phyloP scores from a whole-genome alignment of 768 basidiomycete genomes.

The Stropharia rugosoannulata region DNA sequence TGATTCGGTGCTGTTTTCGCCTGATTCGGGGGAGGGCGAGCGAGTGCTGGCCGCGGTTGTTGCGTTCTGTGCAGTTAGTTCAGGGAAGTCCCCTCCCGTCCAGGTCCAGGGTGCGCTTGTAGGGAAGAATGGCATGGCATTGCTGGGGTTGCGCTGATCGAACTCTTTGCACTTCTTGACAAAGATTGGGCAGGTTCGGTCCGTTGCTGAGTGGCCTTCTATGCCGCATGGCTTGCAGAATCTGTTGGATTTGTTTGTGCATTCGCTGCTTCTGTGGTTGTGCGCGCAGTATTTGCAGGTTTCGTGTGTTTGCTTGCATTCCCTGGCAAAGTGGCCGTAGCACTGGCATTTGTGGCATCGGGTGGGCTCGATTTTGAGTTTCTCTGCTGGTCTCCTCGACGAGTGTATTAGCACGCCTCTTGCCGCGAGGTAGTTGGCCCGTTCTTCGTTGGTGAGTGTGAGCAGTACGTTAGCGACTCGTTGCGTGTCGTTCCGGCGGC shows the following conservation, averaged over 20 bases:
- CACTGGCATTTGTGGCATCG: background rate
- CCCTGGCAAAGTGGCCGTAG: background rate
- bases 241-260: background rate
- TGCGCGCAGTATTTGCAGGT: background rate
- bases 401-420: background rate
- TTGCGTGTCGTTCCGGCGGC: background rate
- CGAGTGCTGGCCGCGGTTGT: too few relatives aligned
- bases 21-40: too few relatives aligned
- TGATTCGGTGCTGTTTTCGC: too few relatives aligned
- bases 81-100: too few relatives aligned
- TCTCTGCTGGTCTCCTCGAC: background rate
- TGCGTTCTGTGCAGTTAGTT: too few relatives aligned
- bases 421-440: background rate
- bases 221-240: background rate
- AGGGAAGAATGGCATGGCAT: slow-evolving; percentile 4
- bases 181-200: background rate
- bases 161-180: background rate
- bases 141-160: slow-evolving; percentile 1
- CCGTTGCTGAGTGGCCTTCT: background rate
- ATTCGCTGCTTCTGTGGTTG: background rate
- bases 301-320: background rate
- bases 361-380: background rate
- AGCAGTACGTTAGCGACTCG: background rate
- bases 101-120: slow-evolving; percentile 17
- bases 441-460: background rate